Base-by-base conservation (phyloP, 1,284 basidiomycete species). In the Austroboletus niveus region DNA sequence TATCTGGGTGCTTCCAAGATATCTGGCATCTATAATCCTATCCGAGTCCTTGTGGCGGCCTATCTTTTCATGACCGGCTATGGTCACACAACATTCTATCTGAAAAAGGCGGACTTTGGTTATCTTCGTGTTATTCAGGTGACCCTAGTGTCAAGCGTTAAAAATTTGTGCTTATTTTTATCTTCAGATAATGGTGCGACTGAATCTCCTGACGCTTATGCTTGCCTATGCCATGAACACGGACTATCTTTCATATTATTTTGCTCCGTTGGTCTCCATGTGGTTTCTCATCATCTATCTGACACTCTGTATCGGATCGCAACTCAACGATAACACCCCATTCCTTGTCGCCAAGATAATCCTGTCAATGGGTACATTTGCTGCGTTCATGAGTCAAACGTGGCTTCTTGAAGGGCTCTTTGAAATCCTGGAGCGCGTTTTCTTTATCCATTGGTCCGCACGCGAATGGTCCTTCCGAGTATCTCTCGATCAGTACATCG, bases 181-280 rank as follows among this genome's bases (percentile, higher is more conserved):
- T 45, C 17, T 42, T 53, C 48, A 90, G 81, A 85, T 90, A 45
- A 71, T 95, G 59, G 78, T 94, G 51, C 84, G 93, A 8, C 73
- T 94, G 52, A 95, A 95, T 70, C 70, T 94, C 40, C 77, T 94
- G 43, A 92, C 92, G 1, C 72, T 94, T 45, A 73, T 86, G 14
- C 77, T 95, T 40, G 87, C 88, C 8, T 95, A 94, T 72, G 81
- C 84, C 47, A 94, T 95, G 92, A 84, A 94, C 73, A 93, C 90
- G 54, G 80, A 92, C 71, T 96, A 94, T 69, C 81, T 92, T 56
- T 90, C 84, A 49, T 93, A 94, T 70, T 93, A 94, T 70, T 93
- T 94, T 65, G 80, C 91, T 4, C 89, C 89, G 8, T 75, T 93
- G 58, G 89, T 92, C 24, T 86, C 87, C 17, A 77, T 81, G 76